phyloP scores from a whole-genome alignment of 306 rosid genomes.

The Gynostemma pentaphyllum region DNA sequence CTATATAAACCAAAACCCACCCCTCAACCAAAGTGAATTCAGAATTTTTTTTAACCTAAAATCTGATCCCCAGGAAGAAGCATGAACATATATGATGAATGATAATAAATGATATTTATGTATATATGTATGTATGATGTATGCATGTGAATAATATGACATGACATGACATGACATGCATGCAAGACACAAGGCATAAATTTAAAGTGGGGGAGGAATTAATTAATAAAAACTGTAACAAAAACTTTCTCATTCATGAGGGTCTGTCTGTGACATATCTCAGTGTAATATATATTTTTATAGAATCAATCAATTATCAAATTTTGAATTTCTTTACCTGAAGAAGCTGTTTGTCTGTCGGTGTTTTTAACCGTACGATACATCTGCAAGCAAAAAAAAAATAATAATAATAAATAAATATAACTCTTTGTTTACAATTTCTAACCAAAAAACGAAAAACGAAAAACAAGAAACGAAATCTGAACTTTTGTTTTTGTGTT shows the following conservation, averaged over 20 bases:
- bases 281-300: no score
- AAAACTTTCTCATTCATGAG: neutral
- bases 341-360: slow-evolving; percentile 76
- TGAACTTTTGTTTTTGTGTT: no score
- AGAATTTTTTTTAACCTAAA: no score
- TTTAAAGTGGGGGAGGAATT: neutral
- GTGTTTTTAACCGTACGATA: slow-evolving; percentile 89
- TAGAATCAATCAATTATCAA: neutral
- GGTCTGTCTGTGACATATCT: no score
- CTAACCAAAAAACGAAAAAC: no score
- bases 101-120: neutral
- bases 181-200: slow-evolving; percentile 1
- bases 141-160: neutral
- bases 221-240: neutral
- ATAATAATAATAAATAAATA: neutral
- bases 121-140: no score
- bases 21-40: no score
- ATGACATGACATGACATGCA: neutral
- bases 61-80: no score
- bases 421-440: no score
- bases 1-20: no score
- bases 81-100: no score
- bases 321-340: slow-evolving; percentile 44
- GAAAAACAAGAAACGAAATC: no score
- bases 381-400: slow-evolving; percentile 48